A percentile compares a stretch with the other conserved stretches of the same genome.
phyloP scores from a whole-genome alignment of 2,329 filamentous ascomycete species.

The Clonostachys rhizophaga region DNA sequence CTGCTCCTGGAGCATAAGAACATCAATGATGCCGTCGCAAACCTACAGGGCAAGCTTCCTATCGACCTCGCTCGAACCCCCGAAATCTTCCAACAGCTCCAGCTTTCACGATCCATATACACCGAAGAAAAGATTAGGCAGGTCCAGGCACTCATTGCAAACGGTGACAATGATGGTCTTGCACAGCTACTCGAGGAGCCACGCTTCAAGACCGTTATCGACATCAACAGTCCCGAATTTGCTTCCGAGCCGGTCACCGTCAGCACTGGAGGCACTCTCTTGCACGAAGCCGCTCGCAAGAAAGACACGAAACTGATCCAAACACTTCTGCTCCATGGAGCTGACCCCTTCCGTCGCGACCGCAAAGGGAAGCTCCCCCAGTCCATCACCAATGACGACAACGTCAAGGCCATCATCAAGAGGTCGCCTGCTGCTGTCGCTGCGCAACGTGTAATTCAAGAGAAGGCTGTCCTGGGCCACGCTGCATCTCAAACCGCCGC shows the following conservation, averaged over 20 bases:
- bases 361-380: constrained; percentile 94
- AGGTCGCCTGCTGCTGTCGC: constrained; percentile 91
- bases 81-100: constrained; percentile 92
- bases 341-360: constrained; percentile 92
- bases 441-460: constrained; percentile 91
- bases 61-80: constrained; percentile 87
- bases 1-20: constrained; percentile 76
- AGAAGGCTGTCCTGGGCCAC: constrained; percentile 90
- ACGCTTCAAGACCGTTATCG: constrained; percentile 78
- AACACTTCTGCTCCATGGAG: constrained; percentile 85
- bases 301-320: constrained; percentile 86
- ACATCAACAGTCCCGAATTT: constrained; percentile 89
- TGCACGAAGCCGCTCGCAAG: constrained; percentile 89
- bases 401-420: constrained; percentile 83
- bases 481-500: constrained; percentile 51
- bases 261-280: constrained; percentile 81
- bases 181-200: constrained; percentile 80
- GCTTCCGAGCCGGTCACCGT: constrained; percentile 74
- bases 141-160: constrained; percentile 73
- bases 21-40: constrained; percentile 85
- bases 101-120: constrained; percentile 84
- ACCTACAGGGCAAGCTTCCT: constrained; percentile 78
- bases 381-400: constrained; percentile 93
- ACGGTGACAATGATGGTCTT: constrained; percentile 70
- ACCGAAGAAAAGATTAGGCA: constrained; percentile 81